Evolutionary conservation across 2,329 filamentous ascomycete genomes (phyloP).

Genomic region (Nigrospora oryzae): DNA sequence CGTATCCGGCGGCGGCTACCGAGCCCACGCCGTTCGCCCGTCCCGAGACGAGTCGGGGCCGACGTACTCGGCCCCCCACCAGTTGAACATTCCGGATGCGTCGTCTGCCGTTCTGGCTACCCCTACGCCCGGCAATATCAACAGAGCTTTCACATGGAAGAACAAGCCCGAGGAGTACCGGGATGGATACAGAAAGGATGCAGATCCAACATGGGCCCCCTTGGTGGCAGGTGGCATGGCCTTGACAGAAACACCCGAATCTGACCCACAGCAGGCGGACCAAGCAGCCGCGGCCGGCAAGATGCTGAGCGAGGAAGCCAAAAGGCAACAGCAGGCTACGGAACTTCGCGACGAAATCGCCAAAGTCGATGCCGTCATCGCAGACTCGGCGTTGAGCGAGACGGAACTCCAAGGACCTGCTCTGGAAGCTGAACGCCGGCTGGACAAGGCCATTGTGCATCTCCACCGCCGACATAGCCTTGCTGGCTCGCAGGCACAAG

Average conservation of each 20-base stretch:
- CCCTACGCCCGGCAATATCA: slow-evolving; percentile 25
- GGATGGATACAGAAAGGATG: slow-evolving; percentile 27
- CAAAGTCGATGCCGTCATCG: slow-evolving; percentile 43
- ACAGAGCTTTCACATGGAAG: slow-evolving; percentile 54
- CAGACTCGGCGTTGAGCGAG: slow-evolving; percentile 51
- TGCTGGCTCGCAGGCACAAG: slow-evolving; percentile 21
- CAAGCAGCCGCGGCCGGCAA: slow-evolving; percentile 8
- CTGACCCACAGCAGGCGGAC: not conserved
- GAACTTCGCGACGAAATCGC: slow-evolving; percentile 13
- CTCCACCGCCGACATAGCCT: slow-evolving; percentile 58
- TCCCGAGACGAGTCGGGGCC: slow-evolving; percentile 48
- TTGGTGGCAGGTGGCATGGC: not conserved
- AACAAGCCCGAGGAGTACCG: slow-evolving; percentile 54
- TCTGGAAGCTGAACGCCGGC: slow-evolving; percentile 36
- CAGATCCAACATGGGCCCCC: slow-evolving; percentile 3
- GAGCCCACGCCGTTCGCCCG: slow-evolving; percentile 43
- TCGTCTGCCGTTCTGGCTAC: slow-evolving; percentile 25
- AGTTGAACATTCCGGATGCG: slow-evolving; percentile 26
- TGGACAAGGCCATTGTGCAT: slow-evolving; percentile 32
- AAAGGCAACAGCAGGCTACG: slow-evolving; percentile 7
- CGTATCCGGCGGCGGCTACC: slow-evolving; percentile 48
- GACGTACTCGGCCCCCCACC: slow-evolving; percentile 21
- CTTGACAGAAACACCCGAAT: not conserved
- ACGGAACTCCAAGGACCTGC: slow-evolving; percentile 48
- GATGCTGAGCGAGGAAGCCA: slow-evolving; percentile 11